Conservation (phyloP, 331 rosid species). For the Pyrus hybrid region DNA sequence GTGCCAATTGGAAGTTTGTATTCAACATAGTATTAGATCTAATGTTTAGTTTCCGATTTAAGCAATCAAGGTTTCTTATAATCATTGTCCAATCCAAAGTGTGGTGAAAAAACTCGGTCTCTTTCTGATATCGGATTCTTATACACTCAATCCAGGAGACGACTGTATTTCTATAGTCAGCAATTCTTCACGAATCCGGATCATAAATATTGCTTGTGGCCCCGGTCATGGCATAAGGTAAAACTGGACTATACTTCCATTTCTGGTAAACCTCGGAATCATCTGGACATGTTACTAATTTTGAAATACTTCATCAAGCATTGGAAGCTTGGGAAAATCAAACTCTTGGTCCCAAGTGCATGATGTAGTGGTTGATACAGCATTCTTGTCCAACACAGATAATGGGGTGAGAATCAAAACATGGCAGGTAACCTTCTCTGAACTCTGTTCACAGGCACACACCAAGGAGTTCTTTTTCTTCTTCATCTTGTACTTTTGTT, state of each 20-base stretch:
- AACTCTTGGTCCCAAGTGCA: conserved; percentile 48
- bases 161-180: conserved; percentile 70
- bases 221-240: conserved; percentile 98
- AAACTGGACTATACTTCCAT: neutral
- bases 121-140: conserved; percentile 4
- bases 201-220: conserved; percentile 64
- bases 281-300: neutral
- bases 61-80: neutral
- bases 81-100: too few relatives aligned
- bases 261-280: neutral
- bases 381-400: conserved; percentile 48
- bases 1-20: neutral
- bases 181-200: conserved; percentile 56
- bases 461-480: neutral
- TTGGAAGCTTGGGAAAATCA: conserved; percentile 92
- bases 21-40: neutral
- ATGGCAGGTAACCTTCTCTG: conserved; percentile 68
- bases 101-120: neutral
- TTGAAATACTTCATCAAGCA: conserved; percentile 36
- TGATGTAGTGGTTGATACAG: conserved; percentile 53
- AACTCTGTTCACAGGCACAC: neutral
- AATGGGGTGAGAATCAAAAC: conserved; percentile 93
- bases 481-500: neutral
- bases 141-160: conserved; percentile 49
- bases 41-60: neutral